These are phyloP conservation scores for Graphiopsis chlorocephala DNA, from an alignment of 2,329 filamentous ascomycete species.

Conservation along the genomic window DNA sequence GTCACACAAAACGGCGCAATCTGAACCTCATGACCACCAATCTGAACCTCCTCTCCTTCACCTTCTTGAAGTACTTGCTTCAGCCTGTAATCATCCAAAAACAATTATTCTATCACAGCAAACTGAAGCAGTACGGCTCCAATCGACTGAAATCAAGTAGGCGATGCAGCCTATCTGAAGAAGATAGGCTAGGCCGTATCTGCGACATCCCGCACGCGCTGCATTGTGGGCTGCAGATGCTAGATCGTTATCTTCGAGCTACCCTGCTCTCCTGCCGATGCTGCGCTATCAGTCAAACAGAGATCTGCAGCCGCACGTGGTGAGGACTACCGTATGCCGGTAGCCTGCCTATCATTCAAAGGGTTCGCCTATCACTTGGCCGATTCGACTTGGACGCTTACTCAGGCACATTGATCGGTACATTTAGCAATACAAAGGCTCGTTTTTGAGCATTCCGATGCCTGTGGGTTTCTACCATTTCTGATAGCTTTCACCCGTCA, in stretches of 20 bases:
- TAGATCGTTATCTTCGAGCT: background rate
- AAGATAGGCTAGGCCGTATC: background rate
- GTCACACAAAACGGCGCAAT: background rate
- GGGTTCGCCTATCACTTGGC: constrained; percentile 3
- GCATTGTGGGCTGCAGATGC: background rate
- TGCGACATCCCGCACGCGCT: background rate
- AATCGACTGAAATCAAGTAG: background rate
- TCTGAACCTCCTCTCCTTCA: background rate
- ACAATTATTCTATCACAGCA: background rate
- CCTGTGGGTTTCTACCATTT: background rate
- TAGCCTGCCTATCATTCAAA: background rate
- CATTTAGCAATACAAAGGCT: background rate
- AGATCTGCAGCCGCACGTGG: background rate
- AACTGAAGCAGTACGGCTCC: background rate
- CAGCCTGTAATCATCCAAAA: background rate
- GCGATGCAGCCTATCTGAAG: background rate
- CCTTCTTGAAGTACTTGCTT: background rate
- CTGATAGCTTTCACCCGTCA: background rate
- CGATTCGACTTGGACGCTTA: background rate
- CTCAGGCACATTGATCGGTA: background rate
- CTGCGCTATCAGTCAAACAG: background rate
- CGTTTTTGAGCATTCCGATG: background rate
- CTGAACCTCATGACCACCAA: background rate
- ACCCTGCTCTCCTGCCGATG: background rate
- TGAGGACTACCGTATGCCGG: background rate